These are phyloP conservation scores for Pseudocercospora fuligena DNA, from an alignment of 2,329 filamentous ascomycete genomes.

Conservation along the genomic window DNA sequence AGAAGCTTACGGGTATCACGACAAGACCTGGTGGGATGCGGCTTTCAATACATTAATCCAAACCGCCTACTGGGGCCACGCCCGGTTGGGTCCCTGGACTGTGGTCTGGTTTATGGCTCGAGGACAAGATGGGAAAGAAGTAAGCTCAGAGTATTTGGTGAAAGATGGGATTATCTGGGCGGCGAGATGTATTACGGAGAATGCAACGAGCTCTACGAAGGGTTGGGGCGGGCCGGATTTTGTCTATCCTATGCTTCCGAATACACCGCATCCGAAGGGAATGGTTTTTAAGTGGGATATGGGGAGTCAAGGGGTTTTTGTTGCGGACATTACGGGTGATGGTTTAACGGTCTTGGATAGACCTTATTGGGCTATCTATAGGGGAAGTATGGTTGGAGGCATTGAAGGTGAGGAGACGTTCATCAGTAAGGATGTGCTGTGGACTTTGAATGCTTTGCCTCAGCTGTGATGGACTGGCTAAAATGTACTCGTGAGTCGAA, in stretches of 20 bases:
- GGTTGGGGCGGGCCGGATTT: neutral
- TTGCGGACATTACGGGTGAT: neutral
- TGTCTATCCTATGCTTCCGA: neutral
- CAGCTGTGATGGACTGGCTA: neutral
- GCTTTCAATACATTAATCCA: neutral
- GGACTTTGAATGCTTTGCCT: neutral
- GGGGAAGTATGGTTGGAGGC: neutral
- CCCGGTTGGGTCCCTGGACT: neutral
- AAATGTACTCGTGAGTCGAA: neutral
- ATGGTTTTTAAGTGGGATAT: neutral
- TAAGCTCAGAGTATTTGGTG: neutral
- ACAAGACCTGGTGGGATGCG: neutral
- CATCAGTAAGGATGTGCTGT: neutral
- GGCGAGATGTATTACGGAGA: neutral
- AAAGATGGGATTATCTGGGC: neutral
- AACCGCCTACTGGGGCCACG: neutral
- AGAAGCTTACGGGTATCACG: neutral
- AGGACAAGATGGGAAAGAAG: neutral
- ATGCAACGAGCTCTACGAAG: neutral
- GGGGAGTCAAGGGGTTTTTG: neutral
- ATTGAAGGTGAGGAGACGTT: neutral
- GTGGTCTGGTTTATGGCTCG: neutral
- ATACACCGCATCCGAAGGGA: neutral
- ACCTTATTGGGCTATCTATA: neutral
- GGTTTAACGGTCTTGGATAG: neutral